Evolutionary conservation across 2,329 filamentous ascomycete species (phyloP), one percentile per base, ranked within the genome.

Genomic region (Didymella sp.): DNA sequence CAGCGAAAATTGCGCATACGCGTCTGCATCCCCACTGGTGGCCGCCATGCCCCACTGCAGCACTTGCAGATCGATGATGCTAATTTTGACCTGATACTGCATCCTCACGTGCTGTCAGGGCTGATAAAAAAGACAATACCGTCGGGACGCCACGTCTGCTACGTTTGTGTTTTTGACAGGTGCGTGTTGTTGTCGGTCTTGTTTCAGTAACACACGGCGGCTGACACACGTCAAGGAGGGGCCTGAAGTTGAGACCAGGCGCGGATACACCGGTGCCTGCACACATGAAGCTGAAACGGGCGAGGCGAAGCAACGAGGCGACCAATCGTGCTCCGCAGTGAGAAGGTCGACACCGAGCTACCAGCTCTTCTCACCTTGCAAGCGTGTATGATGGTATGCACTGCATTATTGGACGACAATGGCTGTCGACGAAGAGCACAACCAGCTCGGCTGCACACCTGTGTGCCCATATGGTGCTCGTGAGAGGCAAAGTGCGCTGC

Each of bases 1-100:
- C 56, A 42, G 48, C 15, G 19, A 40, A 55, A 41, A 41, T 41
- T 17, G 21, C 43, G 56, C 56, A 52, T 59, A 56, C 47, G 56
- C 55, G 49, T 49, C 37, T 58, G 55, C 45, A 53, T 41, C 54
- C 38, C 50, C 50, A 54, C 56, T 51, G 41, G 51, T 43, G 17
- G 56, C 56, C 37, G 51, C 37, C 25, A 22, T 30, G 51, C 46
- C 56, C 56, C 56, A 52, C 47, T 44, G 35, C 28, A 44, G 25
- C 42, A 49, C 41, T 41, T 48, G 56, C 56, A 59, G 56, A 59
- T 59, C 47, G 51, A 41, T 48, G 56, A 50, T 54, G 44, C 54
- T 57, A 52, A 57, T 27, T 52, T 49, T 38, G 54, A 44, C 49
- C 15, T 17, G 48, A 40, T 24, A 24, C 37, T 37, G 27, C 46